Base-by-base conservation (phyloP, 2,329 filamentous ascomycete species). In the Aspergillus aculeatus region DNA sequence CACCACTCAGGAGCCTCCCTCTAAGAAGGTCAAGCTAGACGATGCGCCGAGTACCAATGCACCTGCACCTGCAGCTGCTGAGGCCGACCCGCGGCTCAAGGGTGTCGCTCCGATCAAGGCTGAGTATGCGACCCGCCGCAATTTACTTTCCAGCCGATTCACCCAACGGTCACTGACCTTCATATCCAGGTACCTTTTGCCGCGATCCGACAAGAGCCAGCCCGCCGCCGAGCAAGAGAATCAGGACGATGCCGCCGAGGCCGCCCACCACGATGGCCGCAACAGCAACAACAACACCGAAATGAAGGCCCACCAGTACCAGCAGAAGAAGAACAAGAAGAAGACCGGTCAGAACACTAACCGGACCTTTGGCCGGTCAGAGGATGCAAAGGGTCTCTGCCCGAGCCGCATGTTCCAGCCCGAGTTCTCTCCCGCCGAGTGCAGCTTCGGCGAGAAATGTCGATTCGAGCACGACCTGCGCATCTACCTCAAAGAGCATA, bases 391-490 rank as follows among this genome's bases (percentile, higher is more conserved):
- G 57, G 85, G 85, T 47, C 84, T 98, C 9, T 98, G 94, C 77
- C 86, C 87, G 68, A 92, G 88, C 56, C 83, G 90, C 62, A 85
- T 85, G 19, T 84, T 86, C 69, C 84, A 81, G 62, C 82, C 89
- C 41, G 94, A 98, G 72, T 96, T 96, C 74, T 93, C 91, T 3
- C 91, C 92, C 0, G 73, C 73, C 21, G 79, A 86, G 26, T 98
- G 95, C 76, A 83, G 80, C 52, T 96, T 88, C 68, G 93, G 90
- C 26, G 88, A 91, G 32, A 86, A 85, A 62, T 99, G 95, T 80
- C 91, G 87, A 65, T 86, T 89, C 66, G 86, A 88, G 68, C 95
- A 99, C 72, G 86, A 97, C 69, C 78, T 99, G 50, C 87, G 95
- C 63, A 88, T 87, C 72, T 99, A 99, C 72, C 80, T 99, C 52